Evolutionary conservation across 768 basidiomycete species (phyloP), one percentile per base, ranked within the genome.

Genomic region (Tremella fuciformis): DNA sequence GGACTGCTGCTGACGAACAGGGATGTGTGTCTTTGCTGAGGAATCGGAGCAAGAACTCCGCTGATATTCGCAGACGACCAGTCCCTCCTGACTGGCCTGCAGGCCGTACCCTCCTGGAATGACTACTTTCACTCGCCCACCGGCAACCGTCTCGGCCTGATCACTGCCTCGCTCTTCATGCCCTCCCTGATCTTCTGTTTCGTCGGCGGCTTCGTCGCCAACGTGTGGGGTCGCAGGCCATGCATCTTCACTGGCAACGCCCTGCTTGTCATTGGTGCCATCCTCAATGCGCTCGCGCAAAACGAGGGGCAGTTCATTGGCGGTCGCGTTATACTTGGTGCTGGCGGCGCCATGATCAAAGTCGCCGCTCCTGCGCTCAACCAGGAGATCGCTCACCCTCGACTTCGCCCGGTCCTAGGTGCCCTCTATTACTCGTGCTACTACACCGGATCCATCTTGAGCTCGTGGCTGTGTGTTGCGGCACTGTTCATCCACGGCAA

Each of bases 171-270:
- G 2, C 52, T 62, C 50, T 65, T 62, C 60, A 49, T 65, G 34
- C 64, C 64, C 55, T 34, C 49, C 25, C 21, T 50, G 19, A 47
- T 50, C 53, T 39, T 18, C 56, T 51, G 34, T 62, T 48, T 39
- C 59, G 59, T 16, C 26, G 63, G 29, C 50, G 29, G 29, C 29
- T 34, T 34, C 29, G 29, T 34, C 29, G 29, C 29, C 29, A 34
- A 83, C 67, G 75, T 72, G 57, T 55, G 38, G 40, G 53, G 53
- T 13, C 38, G 53, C 15, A 2, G 21, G 15, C 13, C 18, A 19
- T 19, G 19, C 21, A 37, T 55, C 42, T 38, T 39, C 24, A 16
- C 37, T 8, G 51, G 51, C 21, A 16, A 13, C 26, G 34, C 37
- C 34, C 18, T 53, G 16, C 19, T 22, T 18, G 13, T 53, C 22